Base-by-base conservation (phyloP, 257 asterid genomes). In the Verbena officinalis region DNA sequence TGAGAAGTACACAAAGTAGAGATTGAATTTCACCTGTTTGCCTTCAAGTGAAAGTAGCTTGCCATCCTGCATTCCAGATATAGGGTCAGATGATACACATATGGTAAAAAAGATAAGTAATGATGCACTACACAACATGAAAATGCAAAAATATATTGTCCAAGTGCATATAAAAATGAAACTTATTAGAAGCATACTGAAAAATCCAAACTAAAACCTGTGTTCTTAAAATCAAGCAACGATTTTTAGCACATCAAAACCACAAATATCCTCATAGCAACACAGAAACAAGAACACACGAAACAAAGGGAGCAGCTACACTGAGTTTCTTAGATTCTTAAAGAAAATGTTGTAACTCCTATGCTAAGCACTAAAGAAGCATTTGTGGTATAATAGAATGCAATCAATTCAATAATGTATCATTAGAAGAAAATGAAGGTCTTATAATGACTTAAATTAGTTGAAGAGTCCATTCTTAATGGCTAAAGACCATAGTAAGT, bases 41-140 rank as follows among this genome's bases (percentile, higher is more conserved):
- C 73, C 78, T 78, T 88, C 98, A 61, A 91, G 50, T 3, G 96
- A 76, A 39, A 75, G 83, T 46, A 91, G 73, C 64, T 79, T 88
- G 59, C 81, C 95, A 77, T 80, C 95, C 97, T 90, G 84, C 84
- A 79, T 67, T 21, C 20, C 50, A 69, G 73, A 57, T 52, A 48
- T 1, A 21, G 0, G 24, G 53, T 68, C 43, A 49, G n/a, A n/a
- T n/a, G n/a, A n/a, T n/a, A n/a, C n/a, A n/a, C n/a, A 27, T 45
- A 17, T 34, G 22, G 31, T 15, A 45, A 36, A 36, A 7, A 23
- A 17, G 45, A 21, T n/a, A 72, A 7, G 24, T 15, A 22, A 59
- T 51, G 27, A 67, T 24, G 62, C 60, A 62, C 15, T 20, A 9
- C 40, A 36, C 11, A 34, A 24, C 13, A 38, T 5, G 20, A 48